phyloP scores from a whole-genome alignment of 192 early-diverging fungal genomes.

The Chytriomyces hyalinus region DNA sequence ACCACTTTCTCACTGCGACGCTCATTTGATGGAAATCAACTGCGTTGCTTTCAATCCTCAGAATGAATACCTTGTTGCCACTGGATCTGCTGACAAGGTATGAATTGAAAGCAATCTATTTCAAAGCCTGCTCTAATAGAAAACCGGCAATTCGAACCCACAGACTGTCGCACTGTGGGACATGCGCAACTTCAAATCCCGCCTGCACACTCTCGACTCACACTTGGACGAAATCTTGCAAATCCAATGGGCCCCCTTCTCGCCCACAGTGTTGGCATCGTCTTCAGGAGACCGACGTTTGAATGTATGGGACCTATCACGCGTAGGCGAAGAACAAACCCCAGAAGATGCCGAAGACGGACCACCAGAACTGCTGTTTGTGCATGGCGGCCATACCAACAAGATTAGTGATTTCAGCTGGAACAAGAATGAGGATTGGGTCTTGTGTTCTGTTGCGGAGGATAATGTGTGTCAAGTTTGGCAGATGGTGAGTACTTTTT shows the following conservation, averaged over 20 bases:
- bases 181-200: conserved; percentile 85
- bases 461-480: conserved; percentile 98
- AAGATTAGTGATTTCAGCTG: conserved; percentile 95
- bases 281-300: conserved; percentile 87
- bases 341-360: conserved; percentile 97
- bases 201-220: conserved; percentile 84
- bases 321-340: conserved; percentile 94
- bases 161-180: conserved; percentile 96
- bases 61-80: conserved; percentile 89
- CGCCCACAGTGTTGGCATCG: conserved; percentile 88
- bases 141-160: not conserved
- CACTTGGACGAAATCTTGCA: conserved; percentile 94
- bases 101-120: conserved; percentile 3
- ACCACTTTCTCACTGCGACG: conserved; percentile 75
- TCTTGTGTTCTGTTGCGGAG: conserved; percentile 90
- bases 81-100: conserved; percentile 91
- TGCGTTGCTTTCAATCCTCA: conserved; percentile 92
- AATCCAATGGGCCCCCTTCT: conserved; percentile 91
- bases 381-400: conserved; percentile 98
- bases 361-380: conserved; percentile 96
- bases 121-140: not conserved
- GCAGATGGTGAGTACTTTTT: conserved; percentile 79
- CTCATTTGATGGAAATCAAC: conserved; percentile 92
- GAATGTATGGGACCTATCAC: conserved; percentile 92
- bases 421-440: conserved; percentile 95